Base-by-base conservation (phyloP, 306 rosid genomes). In the Prunus padus region DNA sequence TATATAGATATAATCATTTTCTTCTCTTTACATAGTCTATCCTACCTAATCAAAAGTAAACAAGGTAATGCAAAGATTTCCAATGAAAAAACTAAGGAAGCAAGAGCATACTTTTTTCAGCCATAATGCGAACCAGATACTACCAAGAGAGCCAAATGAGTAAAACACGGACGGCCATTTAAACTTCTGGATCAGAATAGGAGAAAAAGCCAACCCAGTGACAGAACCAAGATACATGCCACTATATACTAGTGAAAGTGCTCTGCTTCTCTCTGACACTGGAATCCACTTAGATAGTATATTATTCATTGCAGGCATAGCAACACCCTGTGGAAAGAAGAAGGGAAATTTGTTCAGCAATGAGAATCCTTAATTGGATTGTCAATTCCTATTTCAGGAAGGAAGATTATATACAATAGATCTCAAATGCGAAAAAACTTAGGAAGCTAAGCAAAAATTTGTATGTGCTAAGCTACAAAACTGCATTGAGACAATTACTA, bases 191-290 rank as follows among this genome's bases (percentile, higher is more conserved):
- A 91, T 94, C 45, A 94, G 85, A 60, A 56, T 3, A 31, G 98
- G 98, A 30, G 98, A 94, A 77, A 87, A 1, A 33, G 93, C 98
- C 94, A 94, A 82, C 70, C 98, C 97, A 23, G 85, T 86, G 78
- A 94, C 98, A 69, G 98, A 94, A 78, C 98, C 98, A 68, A 94
- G 98, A 86, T 91, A 94, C 98, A 94, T 94, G 88, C 98, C 97
- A 69, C 96, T 94, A 75, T 94, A 94, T 14, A 94, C 98, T 16
- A 94, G 86, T 30, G 98, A 92, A 79, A 94, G 96, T 60, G 98
- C 91, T 84, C 97, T 88, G 88, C 98, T 94, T 82, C 98, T 88
- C 94, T 94, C 98, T 12, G 98, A 89, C 71, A 94, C 96, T 3
- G 98, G 98, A 84, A 94, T 80, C 98, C 98, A 94, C 87, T 91